These are phyloP conservation scores for Immersiella caudata DNA, from an alignment of 495 filamentous ascomycete genomes.

Conservation along the genomic window DNA sequence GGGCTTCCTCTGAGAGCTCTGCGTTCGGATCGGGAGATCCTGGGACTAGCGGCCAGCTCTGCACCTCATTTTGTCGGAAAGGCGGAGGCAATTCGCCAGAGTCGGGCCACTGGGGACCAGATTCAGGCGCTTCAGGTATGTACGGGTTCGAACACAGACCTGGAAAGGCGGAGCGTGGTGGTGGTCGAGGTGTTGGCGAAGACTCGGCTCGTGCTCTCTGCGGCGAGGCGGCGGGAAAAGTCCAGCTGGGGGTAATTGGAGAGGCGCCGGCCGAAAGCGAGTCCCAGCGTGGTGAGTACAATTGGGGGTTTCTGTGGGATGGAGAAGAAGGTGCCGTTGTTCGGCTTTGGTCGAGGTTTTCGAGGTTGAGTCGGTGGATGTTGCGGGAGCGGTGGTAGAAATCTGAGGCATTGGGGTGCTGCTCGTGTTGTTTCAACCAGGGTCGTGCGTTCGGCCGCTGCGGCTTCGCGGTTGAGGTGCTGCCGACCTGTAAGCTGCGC, in stretches of 20 bases:
- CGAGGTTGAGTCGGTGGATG: slow-evolving; percentile 28
- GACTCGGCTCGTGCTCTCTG: slow-evolving; percentile 35
- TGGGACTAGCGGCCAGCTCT: slow-evolving; percentile 21
- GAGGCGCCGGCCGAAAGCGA: slow-evolving; percentile 37
- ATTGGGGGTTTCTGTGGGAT: slow-evolving; percentile 24
- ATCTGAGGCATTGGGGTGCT: slow-evolving; percentile 25
- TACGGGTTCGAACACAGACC: slow-evolving; percentile 41
- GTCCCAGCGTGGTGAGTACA: slow-evolving; percentile 49
- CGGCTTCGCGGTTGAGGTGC: slow-evolving; percentile 26
- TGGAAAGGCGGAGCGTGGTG: slow-evolving; percentile 34
- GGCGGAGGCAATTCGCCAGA: slow-evolving; percentile 31
- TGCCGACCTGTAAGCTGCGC: slow-evolving; percentile 27
- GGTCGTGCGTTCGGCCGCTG: slow-evolving; percentile 31
- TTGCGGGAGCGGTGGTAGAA: slow-evolving; percentile 29
- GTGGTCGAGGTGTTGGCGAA: slow-evolving; percentile 26
- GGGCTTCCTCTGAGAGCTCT: slow-evolving; percentile 30
- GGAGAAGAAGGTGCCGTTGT: slow-evolving; percentile 6
- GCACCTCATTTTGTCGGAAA: slow-evolving; percentile 35
- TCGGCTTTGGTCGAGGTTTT: slow-evolving; percentile 21
- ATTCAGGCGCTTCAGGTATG: slow-evolving; percentile 33
- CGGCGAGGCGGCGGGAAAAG: slow-evolving; percentile 19
- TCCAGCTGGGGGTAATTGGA: slow-evolving; percentile 18
- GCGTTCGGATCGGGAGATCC: slow-evolving; percentile 29
- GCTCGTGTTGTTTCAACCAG: slow-evolving; percentile 39
- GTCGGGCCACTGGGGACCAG: slow-evolving; percentile 15